Evolutionary conservation across 768 basidiomycete species (phyloP), one percentile per base, ranked within the genome.

Genomic region (Myochromella boudieri): DNA sequence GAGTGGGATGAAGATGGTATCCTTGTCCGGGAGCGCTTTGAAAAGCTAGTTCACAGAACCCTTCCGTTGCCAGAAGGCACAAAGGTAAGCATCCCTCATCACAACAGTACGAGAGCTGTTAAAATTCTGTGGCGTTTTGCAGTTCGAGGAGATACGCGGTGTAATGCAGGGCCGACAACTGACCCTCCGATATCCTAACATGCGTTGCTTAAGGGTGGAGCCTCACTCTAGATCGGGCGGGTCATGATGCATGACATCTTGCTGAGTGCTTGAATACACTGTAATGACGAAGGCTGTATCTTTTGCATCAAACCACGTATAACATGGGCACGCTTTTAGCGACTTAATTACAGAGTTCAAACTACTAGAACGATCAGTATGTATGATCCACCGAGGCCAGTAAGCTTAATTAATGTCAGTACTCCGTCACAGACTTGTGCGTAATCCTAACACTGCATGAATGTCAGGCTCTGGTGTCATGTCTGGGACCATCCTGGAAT

Each of bases 141-240:
- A 89, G 87, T 88, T 87, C 49, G 84, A 86, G 57, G 86, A 90
- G 59, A 76, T 90, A 46, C 78, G 75, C 38, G 85, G 84, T 5
- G 74, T 80, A 25, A 82, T 84, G 75, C 80, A 82, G 47, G 76
- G 76, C 48, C 76, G 75, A 51, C 73, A 70, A 48, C 73, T 90
- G 25, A 75, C 75, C 49, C 62, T 90, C 57, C 77, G 78, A 64
- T 87, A 87, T 54, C 87, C 87, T n/a, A 77, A 76, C 57, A 71
- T 75, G 67, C 72, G 74, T 38, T 75, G 70, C 49, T 61, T 70
- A 46, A 67, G 72, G 55, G 68, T 74, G 24, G 75, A 76, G 51
- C 59, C 63, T 45, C 69, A 63, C 37, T 69, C 72, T 22, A 64
- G 67, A 53, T 76, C 74, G 48, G 68, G 68, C 29, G 70, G 72